These are phyloP conservation scores for Ulota crispa DNA, from an alignment of 225 moss, liverwort and hornwort genomes.

Conservation along the genomic window DNA sequence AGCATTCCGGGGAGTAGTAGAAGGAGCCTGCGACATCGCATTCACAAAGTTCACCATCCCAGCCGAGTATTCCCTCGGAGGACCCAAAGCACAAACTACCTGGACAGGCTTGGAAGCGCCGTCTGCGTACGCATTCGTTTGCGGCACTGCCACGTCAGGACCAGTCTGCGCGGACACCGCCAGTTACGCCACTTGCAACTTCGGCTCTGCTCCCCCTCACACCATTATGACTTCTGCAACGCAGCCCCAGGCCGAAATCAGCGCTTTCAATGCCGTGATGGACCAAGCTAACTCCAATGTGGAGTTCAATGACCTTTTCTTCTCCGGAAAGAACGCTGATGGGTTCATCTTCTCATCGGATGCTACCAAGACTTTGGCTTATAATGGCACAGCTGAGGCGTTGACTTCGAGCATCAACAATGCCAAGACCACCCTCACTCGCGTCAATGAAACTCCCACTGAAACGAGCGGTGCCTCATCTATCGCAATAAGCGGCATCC, in stretches of 20 bases:
- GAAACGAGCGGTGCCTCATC: not conserved
- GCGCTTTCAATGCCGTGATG: conserved; percentile 28
- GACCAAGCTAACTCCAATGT: conserved; percentile 37
- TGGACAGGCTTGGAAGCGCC: conserved; percentile 38
- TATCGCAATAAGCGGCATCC: not conserved
- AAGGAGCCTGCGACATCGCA: conserved; percentile 40
- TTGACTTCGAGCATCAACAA: conserved; percentile 33
- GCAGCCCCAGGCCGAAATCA: conserved; percentile 21
- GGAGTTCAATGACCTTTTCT: conserved; percentile 35
- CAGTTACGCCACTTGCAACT: conserved; percentile 44
- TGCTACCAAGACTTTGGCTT: conserved; percentile 40
- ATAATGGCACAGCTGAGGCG: conserved; percentile 35
- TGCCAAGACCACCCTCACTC: not conserved
- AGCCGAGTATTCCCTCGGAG: conserved; percentile 30
- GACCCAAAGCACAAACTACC: conserved; percentile 27
- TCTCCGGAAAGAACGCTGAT: conserved; percentile 40
- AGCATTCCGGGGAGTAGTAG: conserved; percentile 45
- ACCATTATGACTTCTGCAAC: conserved; percentile 28
- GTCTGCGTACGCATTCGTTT: conserved; percentile 32
- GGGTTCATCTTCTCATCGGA: conserved; percentile 38
- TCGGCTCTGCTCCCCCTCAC: conserved; percentile 50
- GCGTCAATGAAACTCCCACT: conserved; percentile 22
- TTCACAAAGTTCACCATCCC: conserved; percentile 62
- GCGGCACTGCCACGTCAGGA: conserved; percentile 19
- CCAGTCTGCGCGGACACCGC: conserved; percentile 25